A percentile compares a stretch with the other conserved stretches of the same genome.
phyloP scores from a whole-genome alignment of 1,284 basidiomycete genomes.

The Ceratobasidium sp. region DNA sequence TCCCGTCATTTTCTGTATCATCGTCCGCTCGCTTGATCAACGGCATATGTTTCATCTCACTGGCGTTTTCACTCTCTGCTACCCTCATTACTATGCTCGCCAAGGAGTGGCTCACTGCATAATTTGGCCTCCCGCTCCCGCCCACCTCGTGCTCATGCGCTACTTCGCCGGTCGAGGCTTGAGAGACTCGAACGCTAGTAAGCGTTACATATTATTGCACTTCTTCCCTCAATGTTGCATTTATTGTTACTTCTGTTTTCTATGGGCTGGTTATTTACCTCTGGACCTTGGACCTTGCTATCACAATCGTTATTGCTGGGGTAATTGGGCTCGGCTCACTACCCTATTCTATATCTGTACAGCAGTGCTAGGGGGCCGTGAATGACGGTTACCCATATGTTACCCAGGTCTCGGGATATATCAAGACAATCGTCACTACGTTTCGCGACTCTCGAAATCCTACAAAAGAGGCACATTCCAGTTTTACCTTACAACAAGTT shows the following conservation, averaged over 20 bases:
- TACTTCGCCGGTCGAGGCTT: constrained; percentile 13
- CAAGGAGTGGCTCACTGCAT: no score
- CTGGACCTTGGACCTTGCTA: not conserved
- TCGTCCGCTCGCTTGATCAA: constrained; percentile 14
- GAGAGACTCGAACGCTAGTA: constrained; percentile 20
- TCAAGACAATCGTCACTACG: no score
- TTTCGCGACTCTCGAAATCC: not conserved
- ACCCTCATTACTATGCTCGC: constrained; percentile 23
- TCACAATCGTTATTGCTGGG: not conserved
- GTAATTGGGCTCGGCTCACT: not conserved
- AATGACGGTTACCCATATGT: not conserved
- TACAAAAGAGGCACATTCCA: not conserved
- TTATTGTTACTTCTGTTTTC: constrained; percentile 16
- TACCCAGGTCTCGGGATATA: constrained; percentile 5
- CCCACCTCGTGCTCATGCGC: not conserved
- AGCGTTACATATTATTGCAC: constrained; percentile 15
- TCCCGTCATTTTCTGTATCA: not conserved
- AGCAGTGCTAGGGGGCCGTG: not conserved
- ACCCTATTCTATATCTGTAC: not conserved
- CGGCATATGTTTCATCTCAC: constrained; percentile 25
- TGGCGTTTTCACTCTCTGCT: constrained; percentile 4
- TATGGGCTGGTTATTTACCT: constrained; percentile 22
- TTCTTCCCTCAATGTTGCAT: constrained; percentile 18
- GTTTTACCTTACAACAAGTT: no score
- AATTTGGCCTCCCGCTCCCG: constrained; percentile 6